These are phyloP conservation scores for Paramecium sexaurelia DNA, from an alignment of 73 alveolate species.

Conservation along the genomic window DNA sequence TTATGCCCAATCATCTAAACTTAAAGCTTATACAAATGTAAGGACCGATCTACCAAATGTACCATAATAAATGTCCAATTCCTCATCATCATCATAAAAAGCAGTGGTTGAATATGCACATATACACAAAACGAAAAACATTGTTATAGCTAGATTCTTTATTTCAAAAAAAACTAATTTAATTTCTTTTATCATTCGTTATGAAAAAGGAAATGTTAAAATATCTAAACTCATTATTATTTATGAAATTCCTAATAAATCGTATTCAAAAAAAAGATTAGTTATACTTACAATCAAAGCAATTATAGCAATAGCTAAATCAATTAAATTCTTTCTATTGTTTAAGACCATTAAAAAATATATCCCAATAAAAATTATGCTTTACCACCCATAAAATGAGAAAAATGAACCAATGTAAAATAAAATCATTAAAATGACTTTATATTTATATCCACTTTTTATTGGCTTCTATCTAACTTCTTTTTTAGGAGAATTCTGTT, in stretches of 20 bases:
- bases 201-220: neutral
- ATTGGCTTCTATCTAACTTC: neutral
- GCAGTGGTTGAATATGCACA: constrained; percentile 41
- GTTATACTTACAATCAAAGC: neutral
- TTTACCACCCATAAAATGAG: neutral
- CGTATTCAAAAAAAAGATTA: neutral
- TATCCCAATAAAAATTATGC: neutral
- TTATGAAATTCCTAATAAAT: neutral
- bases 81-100: neutral
- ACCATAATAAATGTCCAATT: neutral
- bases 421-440: neutral
- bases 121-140: constrained; percentile 1
- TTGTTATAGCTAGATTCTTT: neutral
- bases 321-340: neutral
- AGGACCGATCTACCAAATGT: constrained; percentile 28
- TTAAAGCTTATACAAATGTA: constrained; percentile 21
- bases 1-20: constrained; percentile 59
- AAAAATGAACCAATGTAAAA: neutral
- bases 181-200: constrained; percentile 11
- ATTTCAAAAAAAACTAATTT: constrained; percentile 16
- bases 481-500: neutral
- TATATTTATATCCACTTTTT: neutral
- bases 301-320: neutral
- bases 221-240: neutral
- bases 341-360: neutral